Evolutionary conservation across 345 rosid species (phyloP).

Genomic region (Raphanus sativus): DNA sequence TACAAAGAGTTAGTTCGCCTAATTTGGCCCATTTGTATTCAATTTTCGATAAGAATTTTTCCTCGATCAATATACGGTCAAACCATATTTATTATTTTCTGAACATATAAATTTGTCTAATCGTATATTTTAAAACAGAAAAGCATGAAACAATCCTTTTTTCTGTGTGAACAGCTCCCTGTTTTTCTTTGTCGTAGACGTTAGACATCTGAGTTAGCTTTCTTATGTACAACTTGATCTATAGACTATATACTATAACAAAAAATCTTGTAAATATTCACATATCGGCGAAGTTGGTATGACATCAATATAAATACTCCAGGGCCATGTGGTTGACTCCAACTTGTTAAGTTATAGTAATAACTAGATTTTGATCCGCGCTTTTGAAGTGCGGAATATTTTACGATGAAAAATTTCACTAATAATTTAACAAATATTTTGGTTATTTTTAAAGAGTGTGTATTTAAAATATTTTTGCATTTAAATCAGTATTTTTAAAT

Average conservation of each 20-base stretch:
- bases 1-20: neutral
- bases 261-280: neutral
- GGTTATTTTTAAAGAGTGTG: too few species aligned
- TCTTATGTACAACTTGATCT: neutral
- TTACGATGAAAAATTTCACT: too few species aligned
- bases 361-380: too few species aligned
- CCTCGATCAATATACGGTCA: neutral
- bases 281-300: conserved; percentile 29
- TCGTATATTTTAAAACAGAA: neutral
- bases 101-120: neutral
- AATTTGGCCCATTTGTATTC: neutral
- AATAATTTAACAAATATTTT: too few species aligned
- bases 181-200: neutral
- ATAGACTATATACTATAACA: neutral
- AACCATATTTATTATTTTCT: neutral
- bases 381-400: too few species aligned
- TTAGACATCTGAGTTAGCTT: neutral
- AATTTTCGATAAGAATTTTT: neutral
- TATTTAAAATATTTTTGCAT: too few species aligned
- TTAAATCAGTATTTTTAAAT: too few species aligned
- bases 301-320: neutral
- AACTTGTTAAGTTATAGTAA: conserved; percentile 8
- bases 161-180: neutral
- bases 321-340: conserved; percentile 24
- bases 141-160: neutral